Base-by-base conservation (phyloP, 2,329 filamentous ascomycete genomes). In the Salinomyces thailandicus region DNA sequence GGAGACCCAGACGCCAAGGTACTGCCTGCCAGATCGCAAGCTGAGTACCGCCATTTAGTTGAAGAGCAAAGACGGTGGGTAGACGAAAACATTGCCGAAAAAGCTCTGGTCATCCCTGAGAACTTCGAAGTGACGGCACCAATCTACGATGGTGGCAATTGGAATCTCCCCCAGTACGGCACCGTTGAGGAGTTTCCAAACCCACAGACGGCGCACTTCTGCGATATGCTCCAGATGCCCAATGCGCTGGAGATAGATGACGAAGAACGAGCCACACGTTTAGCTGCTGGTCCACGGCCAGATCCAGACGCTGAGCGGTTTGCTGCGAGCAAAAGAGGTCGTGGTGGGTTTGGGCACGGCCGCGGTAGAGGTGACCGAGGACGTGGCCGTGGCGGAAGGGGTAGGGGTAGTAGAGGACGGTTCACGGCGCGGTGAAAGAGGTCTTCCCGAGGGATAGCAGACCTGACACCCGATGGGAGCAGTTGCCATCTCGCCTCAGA, bases 141-240 rank as follows among this genome's bases (percentile, higher is more conserved):
- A 1, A 67, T 78, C 2, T 81, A 86, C 45, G 68, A 77, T 29
- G 46, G 48, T 15, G 50, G 49, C 13, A 39, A 52, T 22, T 51
- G 36, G 43, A 38, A 37, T 47, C 29, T 49, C 29, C 45, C 47
- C 12, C 40, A 52, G 31, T 58, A 56, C 26, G 42, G 47, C 35
- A 43, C 39, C 12, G 45, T 52, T 4, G 64, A 68, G 1, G 87
- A 95, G 61, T 89, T 89, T 56, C 85, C 77, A 3, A 96, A 91
- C 53, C 79, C 81, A 9, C 89, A 96, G 62, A 96, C 86, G 5
- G 67, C 66, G n/a, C 62, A 68, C 3, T 96, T 89, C 55, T 98
- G 91, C 59, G 66, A 78, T 38, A 62, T 96, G 37, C 51, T 96
- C 1, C 77, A 73, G 6, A 77, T 98, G 20, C 64, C 73, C 5